phyloP scores from a whole-genome alignment of 2,329 filamentous ascomycete species.

The Fusarium sp. region DNA sequence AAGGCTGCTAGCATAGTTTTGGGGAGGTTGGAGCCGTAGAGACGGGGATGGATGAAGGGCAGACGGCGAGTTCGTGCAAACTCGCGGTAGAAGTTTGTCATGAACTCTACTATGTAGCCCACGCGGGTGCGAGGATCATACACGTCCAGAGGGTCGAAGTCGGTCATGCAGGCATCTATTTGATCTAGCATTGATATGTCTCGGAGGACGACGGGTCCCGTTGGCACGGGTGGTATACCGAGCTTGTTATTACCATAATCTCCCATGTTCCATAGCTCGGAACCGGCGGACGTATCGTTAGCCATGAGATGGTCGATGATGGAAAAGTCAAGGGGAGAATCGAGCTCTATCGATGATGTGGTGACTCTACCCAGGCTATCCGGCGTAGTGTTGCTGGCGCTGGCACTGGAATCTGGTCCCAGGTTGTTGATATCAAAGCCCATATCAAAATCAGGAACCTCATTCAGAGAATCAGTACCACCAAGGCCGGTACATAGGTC shows the following conservation, averaged over 20 bases:
- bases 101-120: constrained; percentile 51
- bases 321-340: constrained; percentile 51
- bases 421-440: constrained; percentile 52
- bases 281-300: constrained; percentile 36
- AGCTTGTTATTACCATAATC: constrained; percentile 48
- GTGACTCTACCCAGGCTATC: constrained; percentile 46
- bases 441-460: constrained; percentile 54
- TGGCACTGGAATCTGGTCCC: constrained; percentile 46
- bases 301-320: constrained; percentile 53
- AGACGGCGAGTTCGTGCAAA: constrained; percentile 55
- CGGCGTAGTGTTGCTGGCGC: constrained; percentile 40
- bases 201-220: constrained; percentile 46
- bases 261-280: constrained; percentile 48
- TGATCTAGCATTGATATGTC: constrained; percentile 48
- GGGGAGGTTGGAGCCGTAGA: constrained; percentile 57
- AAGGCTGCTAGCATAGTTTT: constrained; percentile 57
- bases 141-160: constrained; percentile 52
- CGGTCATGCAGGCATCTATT: constrained; percentile 37
- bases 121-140: constrained; percentile 53
- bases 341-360: constrained; percentile 44
- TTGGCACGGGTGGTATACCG: constrained; percentile 45
- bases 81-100: constrained; percentile 51
- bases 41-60: constrained; percentile 58
- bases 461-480: constrained; percentile 13
- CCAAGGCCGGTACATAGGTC: constrained; percentile 25